Evolutionary conservation across 192 early-diverging fungal genomes (phyloP), one percentile per base, ranked within the genome.

Genomic region (Geosiphon pyriformis): DNA sequence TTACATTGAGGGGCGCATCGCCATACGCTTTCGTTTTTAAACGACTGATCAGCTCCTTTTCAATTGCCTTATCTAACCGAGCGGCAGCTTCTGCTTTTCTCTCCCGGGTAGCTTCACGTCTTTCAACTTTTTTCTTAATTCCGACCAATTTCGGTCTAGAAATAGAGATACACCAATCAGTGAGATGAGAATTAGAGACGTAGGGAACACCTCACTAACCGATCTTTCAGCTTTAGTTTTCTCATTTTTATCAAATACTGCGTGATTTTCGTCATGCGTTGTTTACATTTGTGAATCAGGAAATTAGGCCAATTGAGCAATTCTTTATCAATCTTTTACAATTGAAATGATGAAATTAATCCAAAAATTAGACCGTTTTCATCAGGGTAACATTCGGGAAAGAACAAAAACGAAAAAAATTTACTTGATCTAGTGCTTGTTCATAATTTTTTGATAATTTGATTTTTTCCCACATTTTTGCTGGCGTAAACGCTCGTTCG

Each of bases 241-340:
- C 96, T 85, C 90, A 94, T 94, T 68, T 92, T 86, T 71, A 96
- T 93, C 51, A 98, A 78, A 61, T 94, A 95, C 74, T 98, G 95
- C 30, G 92, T 96, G 54, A 96, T 92, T 81, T 94, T 95, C 33
- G 95, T 97, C 53, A 96, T 64, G 53, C 96, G 84, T 73, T 97
- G 95, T 73, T 98, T 98, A 83, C 93, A 95, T 80, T 92, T 95
- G 83, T 95, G 91, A 59, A 91, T 78, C 73, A 88, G 80, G 74
- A 93, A 95, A 56, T 84, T 78, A 65, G 94, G 95, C 94, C 94
- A 98, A 77, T 93, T 89, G 42, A 87, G 70, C 62, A 98, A 79
- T 67, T 96, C 89, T 55, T 85, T 87, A 79, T 98, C 94, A 52
- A 98, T 92, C 82, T 88, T 72, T 48, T 42, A 37, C 15, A 10